Conservation (phyloP, 2,329 filamentous ascomycete genomes). For the Penicillium sp. region DNA sequence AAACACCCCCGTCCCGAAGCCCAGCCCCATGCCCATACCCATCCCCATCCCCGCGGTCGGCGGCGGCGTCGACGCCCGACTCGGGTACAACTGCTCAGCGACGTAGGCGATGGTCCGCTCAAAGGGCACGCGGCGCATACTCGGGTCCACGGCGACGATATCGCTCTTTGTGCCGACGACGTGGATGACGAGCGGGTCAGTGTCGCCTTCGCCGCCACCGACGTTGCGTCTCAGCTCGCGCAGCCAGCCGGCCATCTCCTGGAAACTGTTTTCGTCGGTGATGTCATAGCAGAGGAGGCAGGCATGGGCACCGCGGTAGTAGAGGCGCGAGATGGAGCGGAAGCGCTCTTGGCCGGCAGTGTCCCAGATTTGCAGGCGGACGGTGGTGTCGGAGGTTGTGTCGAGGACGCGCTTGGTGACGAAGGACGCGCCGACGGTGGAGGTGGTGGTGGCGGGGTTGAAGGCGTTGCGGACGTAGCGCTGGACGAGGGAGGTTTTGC, state of each 20-base stretch:
- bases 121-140: constrained; percentile 80
- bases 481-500: constrained; percentile 56
- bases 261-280: constrained; percentile 80
- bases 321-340: constrained; percentile 88
- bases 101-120: constrained; percentile 96
- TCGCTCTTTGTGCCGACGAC: constrained; percentile 96
- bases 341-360: constrained; percentile 96
- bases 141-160: constrained; percentile 81
- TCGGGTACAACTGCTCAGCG: constrained; percentile 82
- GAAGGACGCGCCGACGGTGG: constrained; percentile 79
- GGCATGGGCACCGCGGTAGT: constrained; percentile 93
- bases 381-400: constrained; percentile 78
- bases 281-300: constrained; percentile 95
- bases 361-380: constrained; percentile 95
- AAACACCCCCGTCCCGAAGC: constrained; percentile 11
- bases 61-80: constrained; percentile 66
- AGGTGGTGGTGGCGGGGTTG: constrained; percentile 49
- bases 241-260: constrained; percentile 91
- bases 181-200: constrained; percentile 77
- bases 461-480: constrained; percentile 52
- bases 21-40: constrained; percentile 29
- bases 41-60: constrained; percentile 56
- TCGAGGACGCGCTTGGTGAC: constrained; percentile 80
- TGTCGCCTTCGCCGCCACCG: constrained; percentile 48
- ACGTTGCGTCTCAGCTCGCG: constrained; percentile 80